Evolutionary conservation across 2,329 filamentous ascomycete species (phyloP), one percentile per base, ranked within the genome.

Genomic region (Hypoxylon sp.): DNA sequence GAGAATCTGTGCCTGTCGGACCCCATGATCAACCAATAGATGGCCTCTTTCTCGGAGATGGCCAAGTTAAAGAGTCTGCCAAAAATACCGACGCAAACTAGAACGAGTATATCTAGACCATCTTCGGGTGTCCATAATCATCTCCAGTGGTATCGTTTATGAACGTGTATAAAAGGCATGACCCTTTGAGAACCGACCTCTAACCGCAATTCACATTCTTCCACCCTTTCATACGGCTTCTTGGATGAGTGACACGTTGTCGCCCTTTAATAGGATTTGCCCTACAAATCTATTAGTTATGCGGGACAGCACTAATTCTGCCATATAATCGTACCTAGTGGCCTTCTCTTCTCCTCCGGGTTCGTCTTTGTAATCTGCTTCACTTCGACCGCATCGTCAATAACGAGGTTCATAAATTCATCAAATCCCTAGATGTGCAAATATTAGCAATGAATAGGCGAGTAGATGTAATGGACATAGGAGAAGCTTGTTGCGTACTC

Each of bases 361-460:
- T 92, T 91, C 14, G 88, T 90, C 85, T 97, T 97, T 70, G 92
- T 94, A 61, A 93, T 85, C 78, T 94, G 88, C 80, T 91, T 92
- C 48, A 99, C 94, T 82, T 98, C 95, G 63, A 98, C 90, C 31
- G 96, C 96, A 75, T 99, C 94, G 78, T 99, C 96, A 73, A 97
- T 88, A 42, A 98, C 96, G 54, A 99, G 86, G 83, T 99, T 99
- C 94, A 99, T 98, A 84, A 98, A 99, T 82, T 99, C 96, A 80
- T 99, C 96, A 74, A 99, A 99, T 13, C 96, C 94, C 94, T 97
- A 70, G 1, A 37, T 9, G 62, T 5, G 42, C 6, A 58, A n/a
- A 33, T 47, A 19, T 70, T 70, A 62, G 61, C 29, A 31, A 52
- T 17, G 47, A 24, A 63, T 48, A 33, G 26, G 50, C 19, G 24